phyloP scores from a whole-genome alignment of 2,329 filamentous ascomycete species.

The Beauveria medogensis region DNA sequence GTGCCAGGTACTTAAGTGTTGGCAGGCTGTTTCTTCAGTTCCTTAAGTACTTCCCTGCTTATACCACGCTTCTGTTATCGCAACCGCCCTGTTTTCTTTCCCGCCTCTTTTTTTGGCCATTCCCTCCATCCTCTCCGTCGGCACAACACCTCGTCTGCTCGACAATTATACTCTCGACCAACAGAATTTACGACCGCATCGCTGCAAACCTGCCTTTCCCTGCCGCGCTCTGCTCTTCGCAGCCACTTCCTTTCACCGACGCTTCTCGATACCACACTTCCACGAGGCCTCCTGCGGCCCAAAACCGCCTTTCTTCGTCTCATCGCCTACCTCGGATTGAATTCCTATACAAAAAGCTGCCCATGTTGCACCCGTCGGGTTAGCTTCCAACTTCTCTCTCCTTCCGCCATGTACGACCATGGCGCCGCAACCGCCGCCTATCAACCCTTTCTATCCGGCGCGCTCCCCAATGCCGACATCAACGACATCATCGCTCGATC shows the following conservation, averaged over 20 bases:
- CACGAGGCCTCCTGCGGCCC: not conserved
- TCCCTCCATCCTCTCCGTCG: not conserved
- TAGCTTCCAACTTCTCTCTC: not conserved
- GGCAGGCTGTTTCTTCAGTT: too few relatives aligned
- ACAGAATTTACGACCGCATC: not conserved
- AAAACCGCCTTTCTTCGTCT: not conserved
- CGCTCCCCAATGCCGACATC: not conserved
- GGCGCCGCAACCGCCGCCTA: constrained; percentile 3
- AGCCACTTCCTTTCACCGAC: not conserved
- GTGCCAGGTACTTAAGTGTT: too few relatives aligned
- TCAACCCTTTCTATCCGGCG: not conserved
- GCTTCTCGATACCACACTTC: not conserved
- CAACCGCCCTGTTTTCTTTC: not conserved
- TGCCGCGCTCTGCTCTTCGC: not conserved
- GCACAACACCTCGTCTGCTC: not conserved
- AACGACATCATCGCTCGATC: not conserved
- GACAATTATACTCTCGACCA: not conserved
- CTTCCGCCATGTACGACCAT: constrained; percentile 7
- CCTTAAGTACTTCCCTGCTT: too few relatives aligned
- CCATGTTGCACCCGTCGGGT: constrained; percentile 1
- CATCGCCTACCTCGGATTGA: not conserved
- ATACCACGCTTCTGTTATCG: not conserved
- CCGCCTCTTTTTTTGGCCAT: not conserved
- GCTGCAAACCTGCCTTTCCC: not conserved
- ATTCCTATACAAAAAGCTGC: not conserved